phyloP scores from a whole-genome alignment of 2,329 filamentous ascomycete genomes.

The Colletotrichum costaricense region DNA sequence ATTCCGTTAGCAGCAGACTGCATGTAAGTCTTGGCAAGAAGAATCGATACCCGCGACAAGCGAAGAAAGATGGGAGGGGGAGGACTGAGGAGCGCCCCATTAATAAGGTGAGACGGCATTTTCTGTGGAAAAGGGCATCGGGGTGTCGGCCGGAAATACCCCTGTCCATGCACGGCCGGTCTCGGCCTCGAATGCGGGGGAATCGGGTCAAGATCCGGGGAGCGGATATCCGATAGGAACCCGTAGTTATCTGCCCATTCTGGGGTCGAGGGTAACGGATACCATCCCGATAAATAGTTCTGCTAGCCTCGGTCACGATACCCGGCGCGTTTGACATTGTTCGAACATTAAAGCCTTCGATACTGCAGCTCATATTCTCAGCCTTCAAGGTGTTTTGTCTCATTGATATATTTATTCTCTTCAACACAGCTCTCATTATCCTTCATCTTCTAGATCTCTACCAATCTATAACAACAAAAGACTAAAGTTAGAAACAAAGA shows the following conservation, averaged over 20 bases:
- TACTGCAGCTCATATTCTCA: background rate
- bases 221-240: conserved; percentile 32
- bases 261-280: conserved; percentile 12
- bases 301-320: conserved; percentile 18
- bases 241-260: conserved; percentile 13
- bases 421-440: background rate
- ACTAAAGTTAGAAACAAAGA: background rate
- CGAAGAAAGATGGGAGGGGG: background rate
- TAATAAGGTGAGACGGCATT: background rate
- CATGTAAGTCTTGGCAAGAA: background rate
- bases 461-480: background rate
- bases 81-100: background rate
- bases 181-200: conserved; percentile 33
- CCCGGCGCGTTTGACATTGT: background rate
- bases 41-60: background rate
- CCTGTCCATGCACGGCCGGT: conserved; percentile 32
- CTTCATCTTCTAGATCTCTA: background rate
- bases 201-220: conserved; percentile 32
- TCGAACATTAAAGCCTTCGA: conserved; percentile 12
- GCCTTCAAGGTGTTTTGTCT: background rate
- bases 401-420: no score
- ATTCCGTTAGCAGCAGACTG: background rate
- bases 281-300: conserved; percentile 3
- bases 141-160: conserved; percentile 32
- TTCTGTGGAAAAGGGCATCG: conserved; percentile 16